A percentile compares a stretch with the other conserved stretches of the same genome.
Conservation (phyloP, 768 basidiomycete genomes). For the Phanerochaete carnosa region DNA sequence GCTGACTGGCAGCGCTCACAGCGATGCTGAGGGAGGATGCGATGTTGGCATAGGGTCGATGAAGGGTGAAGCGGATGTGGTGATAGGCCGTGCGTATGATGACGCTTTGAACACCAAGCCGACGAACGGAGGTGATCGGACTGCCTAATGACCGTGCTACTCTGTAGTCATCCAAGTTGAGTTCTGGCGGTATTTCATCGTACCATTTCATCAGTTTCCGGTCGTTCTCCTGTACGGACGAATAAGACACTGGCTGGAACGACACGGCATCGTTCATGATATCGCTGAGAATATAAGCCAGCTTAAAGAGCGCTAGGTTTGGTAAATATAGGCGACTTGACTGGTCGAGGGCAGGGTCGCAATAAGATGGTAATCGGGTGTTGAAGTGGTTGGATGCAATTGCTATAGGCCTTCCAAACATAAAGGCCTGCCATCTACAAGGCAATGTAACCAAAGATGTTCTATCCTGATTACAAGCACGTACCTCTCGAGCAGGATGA, state of each 20-base stretch:
- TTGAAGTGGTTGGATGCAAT: slow-evolving; percentile 84
- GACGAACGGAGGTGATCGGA: slow-evolving; percentile 50
- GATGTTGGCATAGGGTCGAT: slow-evolving; percentile 64
- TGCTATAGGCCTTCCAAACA: slow-evolving; percentile 76
- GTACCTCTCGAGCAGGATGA: slow-evolving; percentile 73
- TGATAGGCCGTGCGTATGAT: slow-evolving; percentile 75
- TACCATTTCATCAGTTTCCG: slow-evolving; percentile 70
- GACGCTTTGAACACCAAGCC: slow-evolving; percentile 77
- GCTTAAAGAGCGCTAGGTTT: slow-evolving; percentile 64
- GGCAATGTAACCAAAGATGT: background rate
- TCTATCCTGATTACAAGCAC: slow-evolving; percentile 13
- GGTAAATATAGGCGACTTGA: slow-evolving; percentile 66
- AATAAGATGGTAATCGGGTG: slow-evolving; percentile 70
- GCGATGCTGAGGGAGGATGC: slow-evolving; percentile 62
- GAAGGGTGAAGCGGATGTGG: slow-evolving; percentile 82
- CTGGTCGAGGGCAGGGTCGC: slow-evolving; percentile 60
- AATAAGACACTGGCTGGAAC: slow-evolving; percentile 68
- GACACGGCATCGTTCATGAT: slow-evolving; percentile 85
- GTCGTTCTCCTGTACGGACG: slow-evolving; percentile 70
- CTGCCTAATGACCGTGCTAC: slow-evolving; percentile 73
- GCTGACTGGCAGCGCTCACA: slow-evolving; percentile 70
- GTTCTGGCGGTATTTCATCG: slow-evolving; percentile 69
- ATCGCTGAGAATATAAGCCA: slow-evolving; percentile 68
- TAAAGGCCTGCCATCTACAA: slow-evolving; percentile 80
- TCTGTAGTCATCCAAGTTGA: slow-evolving; percentile 73